Evolutionary conservation across 2,329 filamentous ascomycete species (phyloP), one percentile per base, ranked within the genome.

Genomic region (Tricladium varicosporioides): DNA sequence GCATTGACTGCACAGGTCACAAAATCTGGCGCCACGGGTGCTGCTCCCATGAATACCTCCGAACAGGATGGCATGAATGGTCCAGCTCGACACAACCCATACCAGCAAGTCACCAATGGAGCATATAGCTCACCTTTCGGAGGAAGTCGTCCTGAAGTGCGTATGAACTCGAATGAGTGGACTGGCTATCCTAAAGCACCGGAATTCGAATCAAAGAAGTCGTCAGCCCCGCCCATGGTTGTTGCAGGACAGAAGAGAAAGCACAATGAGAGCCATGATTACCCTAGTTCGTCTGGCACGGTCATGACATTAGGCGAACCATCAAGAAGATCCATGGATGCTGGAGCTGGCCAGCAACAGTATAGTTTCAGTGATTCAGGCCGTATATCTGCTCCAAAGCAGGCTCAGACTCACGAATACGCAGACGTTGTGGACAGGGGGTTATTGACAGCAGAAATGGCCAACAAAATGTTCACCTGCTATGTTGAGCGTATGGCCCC

Each of bases 401-500:
- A 48, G 19, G 48, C 57, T 5, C 54, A 55, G 40, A 62, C 59
- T n/a, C 64, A 69, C 52, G 69, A 69, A 51, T 72, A 72, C 63
- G 57, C 62, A 48, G 75, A 77, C 65, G 69, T 75, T 14, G 74
- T 89, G 42, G 84, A 86, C 61, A 78, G 82, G 9, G 84, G 83
- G 1, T 65, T 88, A 43, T 69, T 89, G 32, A 80, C 78, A 2
- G 74, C 80, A 68, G 79, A 81, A 1, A 74, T 77, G 58, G 85
- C 85, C 1, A 71, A 74, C 2, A 74, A 78, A 54, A 75, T 87
- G 46, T 84, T 87, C 60, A 69, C 74, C 19, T 76, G 80, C 9
- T 89, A 88, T 69, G 81, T 77, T 40, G 76, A 79, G 13, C 74
- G 79, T 48, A 87, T 88, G 80, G 75, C 78, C 15, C 75, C 74